Base-by-base conservation (phyloP, 441 rosid species). In the Monsonia emarginata region DNA sequence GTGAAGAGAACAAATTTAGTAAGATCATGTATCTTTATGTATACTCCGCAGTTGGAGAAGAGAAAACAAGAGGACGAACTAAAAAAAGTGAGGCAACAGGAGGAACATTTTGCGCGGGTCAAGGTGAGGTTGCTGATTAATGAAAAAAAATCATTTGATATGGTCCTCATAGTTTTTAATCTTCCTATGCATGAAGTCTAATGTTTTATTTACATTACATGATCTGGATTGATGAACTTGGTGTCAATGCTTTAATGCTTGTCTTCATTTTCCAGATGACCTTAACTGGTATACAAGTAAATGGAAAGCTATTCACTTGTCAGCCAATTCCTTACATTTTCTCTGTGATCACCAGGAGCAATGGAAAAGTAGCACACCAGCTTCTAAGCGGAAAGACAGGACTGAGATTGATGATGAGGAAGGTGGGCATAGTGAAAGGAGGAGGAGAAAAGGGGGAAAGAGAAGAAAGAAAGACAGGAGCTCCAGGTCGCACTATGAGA, bases 31-130 rank as follows among this genome's bases (percentile, higher is more conserved):
- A 62, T 54, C 71, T 72, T 77, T 25, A 38, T 3, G 24, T 19
- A n/a, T 61, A 10, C 63, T 61, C 46, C 75, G 68, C 85, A 95
- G 99, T 67, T 95, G 86, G 99, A 95, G 82, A 91, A 78, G 80
- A 84, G 97, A 82, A 95, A 91, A 80, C 92, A 87, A 72, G 99
- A 95, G 78, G 98, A 91, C 56, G 98, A 89, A 72, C 85, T 78
- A 69, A 91, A 90, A 76, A 83, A 86, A 68, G 88, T 89, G 63
- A 85, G 84, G 81, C 95, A 88, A 80, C 97, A 85, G 61, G 99
- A 95, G 78, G 97, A 95, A 84, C 83, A 88, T 71, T 78, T 95
- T 71, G 87, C 81, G 76, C 98, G 93, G 66, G 83, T 88, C n/a
- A 90, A 95, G 98, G 99, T 88, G 68, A 71, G 65, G 44, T 72